phyloP scores from a whole-genome alignment of 192 early-diverging fungal genomes.

The Umbelopsis vinacea region DNA sequence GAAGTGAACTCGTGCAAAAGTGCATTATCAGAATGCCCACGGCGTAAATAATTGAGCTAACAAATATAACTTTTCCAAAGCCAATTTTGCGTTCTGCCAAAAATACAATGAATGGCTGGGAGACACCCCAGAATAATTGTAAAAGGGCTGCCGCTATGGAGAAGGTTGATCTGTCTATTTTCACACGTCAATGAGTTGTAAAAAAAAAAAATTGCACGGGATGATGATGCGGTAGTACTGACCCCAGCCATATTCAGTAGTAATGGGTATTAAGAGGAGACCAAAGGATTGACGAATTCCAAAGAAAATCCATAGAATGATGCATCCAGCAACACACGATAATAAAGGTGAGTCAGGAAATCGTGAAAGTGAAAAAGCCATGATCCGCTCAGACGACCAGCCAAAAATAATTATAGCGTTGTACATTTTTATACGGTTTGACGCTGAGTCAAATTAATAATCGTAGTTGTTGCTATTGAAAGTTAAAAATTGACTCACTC shows the following conservation, averaged over 20 bases:
- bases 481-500: too few relatives aligned
- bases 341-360: conserved; percentile 12
- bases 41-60: conserved; percentile 14
- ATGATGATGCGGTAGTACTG: not conserved
- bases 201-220: not conserved
- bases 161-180: conserved; percentile 31
- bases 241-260: conserved; percentile 29
- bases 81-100: conserved; percentile 30
- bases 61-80: conserved; percentile 27
- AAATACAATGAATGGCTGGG: conserved; percentile 34
- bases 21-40: conserved; percentile 27
- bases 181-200: not conserved
- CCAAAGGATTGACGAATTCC: conserved; percentile 43
- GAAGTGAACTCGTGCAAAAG: not conserved
- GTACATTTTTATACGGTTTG: not conserved
- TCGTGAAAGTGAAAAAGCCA: conserved; percentile 6
- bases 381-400: not conserved
- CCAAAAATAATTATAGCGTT: not conserved
- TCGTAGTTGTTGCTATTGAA: too few relatives aligned
- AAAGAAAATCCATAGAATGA: conserved; percentile 36
- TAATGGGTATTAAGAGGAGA: conserved; percentile 37
- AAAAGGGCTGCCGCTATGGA: conserved; percentile 37
- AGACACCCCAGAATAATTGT: conserved; percentile 37
- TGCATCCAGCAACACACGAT: conserved; percentile 30
- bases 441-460: not conserved